These are phyloP conservation scores for Crithidia sp. DNA, from an alignment of 208 protist species.

Conservation along the genomic window DNA sequence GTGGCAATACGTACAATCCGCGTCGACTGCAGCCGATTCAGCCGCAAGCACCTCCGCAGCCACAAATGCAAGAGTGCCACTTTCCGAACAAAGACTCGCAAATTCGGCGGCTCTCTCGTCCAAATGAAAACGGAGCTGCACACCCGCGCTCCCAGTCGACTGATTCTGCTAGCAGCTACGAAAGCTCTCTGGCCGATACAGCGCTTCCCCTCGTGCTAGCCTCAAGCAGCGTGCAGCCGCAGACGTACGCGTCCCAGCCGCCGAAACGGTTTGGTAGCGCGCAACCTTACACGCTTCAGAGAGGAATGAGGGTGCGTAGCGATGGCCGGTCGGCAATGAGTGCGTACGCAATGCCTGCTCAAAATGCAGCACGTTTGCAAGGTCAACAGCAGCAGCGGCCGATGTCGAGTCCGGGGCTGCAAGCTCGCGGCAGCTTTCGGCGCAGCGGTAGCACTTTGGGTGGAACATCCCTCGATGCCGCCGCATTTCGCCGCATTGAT, in stretches of 20 bases:
- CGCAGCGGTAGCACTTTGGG: not conserved
- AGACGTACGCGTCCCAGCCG: not conserved
- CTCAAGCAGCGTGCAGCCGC: not conserved
- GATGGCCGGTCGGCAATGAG: not conserved
- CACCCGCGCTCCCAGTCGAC: not conserved
- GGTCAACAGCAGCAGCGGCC: not conserved
- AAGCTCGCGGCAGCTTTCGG: constrained; percentile 4
- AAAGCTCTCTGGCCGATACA: not conserved
- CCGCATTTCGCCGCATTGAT: not conserved
- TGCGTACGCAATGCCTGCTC: not conserved
- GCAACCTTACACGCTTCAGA: not conserved
- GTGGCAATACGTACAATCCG: constrained; percentile 3
- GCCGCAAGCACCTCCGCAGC: not conserved
- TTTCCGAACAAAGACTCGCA: not conserved
- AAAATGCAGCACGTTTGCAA: not conserved
- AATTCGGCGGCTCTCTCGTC: constrained; percentile 3
- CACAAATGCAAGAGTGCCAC: not conserved
- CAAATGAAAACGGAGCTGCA: not conserved
- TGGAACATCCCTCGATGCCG: not conserved
- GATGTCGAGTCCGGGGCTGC: not conserved
- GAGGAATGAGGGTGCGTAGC: not conserved
- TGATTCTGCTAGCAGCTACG: constrained; percentile 1
- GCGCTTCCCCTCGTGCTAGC: not conserved
- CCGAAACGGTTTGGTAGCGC: not conserved
- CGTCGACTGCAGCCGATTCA: not conserved